Conservation (phyloP, 1,284 basidiomycete species). For the Bjerkandera adusta region DNA sequence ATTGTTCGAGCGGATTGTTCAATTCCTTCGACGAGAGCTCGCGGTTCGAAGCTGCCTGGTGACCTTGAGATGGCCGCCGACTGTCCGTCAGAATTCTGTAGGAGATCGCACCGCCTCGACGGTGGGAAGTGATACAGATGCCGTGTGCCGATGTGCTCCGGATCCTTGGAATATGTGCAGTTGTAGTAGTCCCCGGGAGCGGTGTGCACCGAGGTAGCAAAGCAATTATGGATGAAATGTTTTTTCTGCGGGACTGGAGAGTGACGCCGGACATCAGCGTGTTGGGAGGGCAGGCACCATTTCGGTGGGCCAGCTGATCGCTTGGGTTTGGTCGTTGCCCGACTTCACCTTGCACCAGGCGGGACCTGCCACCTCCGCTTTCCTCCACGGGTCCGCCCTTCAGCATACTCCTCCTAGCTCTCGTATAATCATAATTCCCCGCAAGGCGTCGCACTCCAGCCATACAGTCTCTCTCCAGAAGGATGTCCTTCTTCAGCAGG, state of each 20-base stretch:
- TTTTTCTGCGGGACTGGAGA: not conserved
- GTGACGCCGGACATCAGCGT: constrained; percentile 14
- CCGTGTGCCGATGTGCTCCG: too few species aligned
- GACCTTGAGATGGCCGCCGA: too few species aligned
- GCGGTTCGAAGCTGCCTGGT: too few species aligned
- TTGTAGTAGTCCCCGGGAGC: too few species aligned
- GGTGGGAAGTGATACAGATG: too few species aligned
- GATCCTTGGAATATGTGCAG: too few species aligned
- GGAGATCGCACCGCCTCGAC: too few species aligned
- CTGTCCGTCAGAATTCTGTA: too few species aligned
- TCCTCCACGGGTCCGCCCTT: constrained; percentile 12
- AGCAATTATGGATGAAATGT: not conserved
- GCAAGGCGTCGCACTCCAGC: constrained; percentile 27
- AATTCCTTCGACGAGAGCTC: too few species aligned
- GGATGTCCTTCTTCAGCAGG: constrained; percentile 89
- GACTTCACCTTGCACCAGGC: constrained; percentile 22
- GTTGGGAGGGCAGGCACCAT: constrained; percentile 8
- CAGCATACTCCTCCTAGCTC: constrained; percentile 11
- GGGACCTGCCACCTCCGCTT: constrained; percentile 24
- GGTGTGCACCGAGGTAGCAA: too few species aligned
- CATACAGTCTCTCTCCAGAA: constrained; percentile 63
- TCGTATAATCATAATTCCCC: constrained; percentile 15
- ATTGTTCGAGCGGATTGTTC: too few species aligned
- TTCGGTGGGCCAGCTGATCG: constrained; percentile 9
- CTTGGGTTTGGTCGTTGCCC: constrained; percentile 5